Percentiles rank a stretch among this genome's conserved stretches.
Evolutionary conservation across 2,329 filamentous ascomycete genomes (phyloP).

Genomic region (Diaporthe destruens): DNA sequence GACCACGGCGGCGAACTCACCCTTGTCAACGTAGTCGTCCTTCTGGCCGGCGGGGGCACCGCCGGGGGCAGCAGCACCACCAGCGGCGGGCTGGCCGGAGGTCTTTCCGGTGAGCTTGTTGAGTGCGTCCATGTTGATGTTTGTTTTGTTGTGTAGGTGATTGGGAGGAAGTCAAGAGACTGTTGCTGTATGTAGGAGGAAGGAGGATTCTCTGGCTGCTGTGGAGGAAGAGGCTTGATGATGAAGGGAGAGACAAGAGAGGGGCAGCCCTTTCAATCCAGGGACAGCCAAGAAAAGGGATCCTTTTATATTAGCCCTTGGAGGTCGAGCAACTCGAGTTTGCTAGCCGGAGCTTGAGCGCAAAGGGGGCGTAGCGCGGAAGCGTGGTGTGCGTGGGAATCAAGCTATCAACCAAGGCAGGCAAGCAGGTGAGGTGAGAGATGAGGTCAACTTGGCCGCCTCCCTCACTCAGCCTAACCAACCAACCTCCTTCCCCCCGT

Average conservation of each 20-base stretch:
- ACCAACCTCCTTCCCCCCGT: too few species aligned
- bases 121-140: constrained; percentile 29
- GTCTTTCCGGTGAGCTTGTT: constrained; percentile 12
- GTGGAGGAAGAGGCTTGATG: not conserved
- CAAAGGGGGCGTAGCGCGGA: constrained; percentile 16
- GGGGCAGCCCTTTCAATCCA: too few species aligned
- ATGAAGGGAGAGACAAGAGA: not conserved
- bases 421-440: constrained; percentile 17
- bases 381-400: not conserved
- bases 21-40: constrained; percentile 51
- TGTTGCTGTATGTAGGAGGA: too few species aligned
- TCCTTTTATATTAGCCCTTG: constrained; percentile 4
- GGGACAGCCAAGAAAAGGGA: constrained; percentile 8
- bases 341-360: constrained; percentile 3
- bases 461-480: too few species aligned
- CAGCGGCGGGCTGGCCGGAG: constrained; percentile 17
- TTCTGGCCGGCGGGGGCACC: constrained; percentile 43
- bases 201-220: not conserved
- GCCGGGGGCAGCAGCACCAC: constrained; percentile 3
- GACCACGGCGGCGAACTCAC: constrained; percentile 41
- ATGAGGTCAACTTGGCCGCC: constrained; percentile 30
- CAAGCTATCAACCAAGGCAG: not conserved
- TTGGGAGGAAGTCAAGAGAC: too few species aligned
- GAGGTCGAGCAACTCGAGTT: not conserved
- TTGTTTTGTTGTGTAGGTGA: not conserved